These are phyloP conservation scores for Alternaria sp. DNA, from an alignment of 2,329 filamentous ascomycete species.

Conservation along the genomic window DNA sequence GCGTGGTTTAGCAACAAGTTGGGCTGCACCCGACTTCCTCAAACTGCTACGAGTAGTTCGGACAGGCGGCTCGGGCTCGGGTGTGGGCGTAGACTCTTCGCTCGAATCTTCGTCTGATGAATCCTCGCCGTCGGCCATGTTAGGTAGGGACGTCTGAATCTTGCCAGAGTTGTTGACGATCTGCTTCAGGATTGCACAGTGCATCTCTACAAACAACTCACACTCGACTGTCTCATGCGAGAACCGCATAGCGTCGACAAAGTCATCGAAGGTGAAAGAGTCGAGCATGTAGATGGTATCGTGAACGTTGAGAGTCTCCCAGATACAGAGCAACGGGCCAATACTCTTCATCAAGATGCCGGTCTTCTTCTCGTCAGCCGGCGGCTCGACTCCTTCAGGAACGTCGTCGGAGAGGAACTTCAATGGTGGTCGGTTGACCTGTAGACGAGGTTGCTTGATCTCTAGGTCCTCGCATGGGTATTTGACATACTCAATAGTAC, in stretches of 20 bases:
- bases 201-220: conserved; percentile 86
- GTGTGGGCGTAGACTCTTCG: conserved; percentile 56
- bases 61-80: conserved; percentile 73
- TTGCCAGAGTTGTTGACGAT: conserved; percentile 82
- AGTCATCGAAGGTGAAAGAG: conserved; percentile 98
- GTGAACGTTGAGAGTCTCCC: conserved; percentile 98
- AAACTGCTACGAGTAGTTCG: conserved; percentile 86
- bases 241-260: conserved; percentile 83
- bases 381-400: conserved; percentile 47
- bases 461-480: conserved; percentile 96
- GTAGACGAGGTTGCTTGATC: conserved; percentile 70
- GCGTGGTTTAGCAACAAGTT: conserved; percentile 50
- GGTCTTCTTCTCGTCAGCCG: conserved; percentile 45
- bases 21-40: conserved; percentile 76
- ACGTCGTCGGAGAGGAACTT: conserved; percentile 76
- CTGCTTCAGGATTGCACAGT: conserved; percentile 88
- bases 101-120: conserved; percentile 59
- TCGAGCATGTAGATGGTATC: conserved; percentile 93
- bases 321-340: conserved; percentile 85
- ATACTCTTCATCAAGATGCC: conserved; percentile 83
- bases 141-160: conserved; percentile 78
- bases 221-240: conserved; percentile 76
- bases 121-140: conserved; percentile 59
- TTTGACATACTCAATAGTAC: conserved; percentile 68
- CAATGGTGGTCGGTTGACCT: conserved; percentile 72